Percentiles rank a stretch among this genome's conserved stretches.
Evolutionary conservation across 345 rosid genomes (phyloP).

Genomic region (Lepidium didymum): DNA sequence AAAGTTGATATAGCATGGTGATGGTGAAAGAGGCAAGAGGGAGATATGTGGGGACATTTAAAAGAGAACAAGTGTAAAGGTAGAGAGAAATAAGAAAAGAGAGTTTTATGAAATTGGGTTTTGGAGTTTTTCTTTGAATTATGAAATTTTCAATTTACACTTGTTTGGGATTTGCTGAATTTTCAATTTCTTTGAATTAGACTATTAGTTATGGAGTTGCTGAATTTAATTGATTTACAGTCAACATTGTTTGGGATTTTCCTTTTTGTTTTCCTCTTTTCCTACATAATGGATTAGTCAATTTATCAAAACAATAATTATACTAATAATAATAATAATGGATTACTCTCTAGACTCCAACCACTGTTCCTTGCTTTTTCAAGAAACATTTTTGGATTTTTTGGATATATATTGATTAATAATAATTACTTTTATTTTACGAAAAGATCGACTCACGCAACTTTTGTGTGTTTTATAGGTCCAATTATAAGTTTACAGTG

Average conservation of each 20-base stretch:
- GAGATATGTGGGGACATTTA: constrained; percentile 3
- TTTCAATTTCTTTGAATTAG: no score
- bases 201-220: constrained; percentile 9
- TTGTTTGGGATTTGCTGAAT: constrained; percentile 15
- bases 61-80: constrained; percentile 6
- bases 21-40: constrained; percentile 16
- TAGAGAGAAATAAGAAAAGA: neutral
- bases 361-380: neutral
- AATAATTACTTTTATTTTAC: neutral
- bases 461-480: neutral
- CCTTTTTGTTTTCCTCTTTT: neutral
- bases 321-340: neutral
- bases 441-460: neutral
- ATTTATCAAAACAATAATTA: no score
- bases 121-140: neutral
- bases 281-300: neutral
- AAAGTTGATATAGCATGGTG: constrained; percentile 6
- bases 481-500: neutral
- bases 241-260: constrained; percentile 16
- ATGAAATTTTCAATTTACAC: neutral
- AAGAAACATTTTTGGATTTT: neutral
- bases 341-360: neutral
- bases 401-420: neutral
- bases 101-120: neutral
- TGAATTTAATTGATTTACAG: constrained; percentile 33